Evolutionary conservation across 2,329 filamentous ascomycete genomes (phyloP), one percentile per base, ranked within the genome.

Genomic region (Colletotrichum sp.): DNA sequence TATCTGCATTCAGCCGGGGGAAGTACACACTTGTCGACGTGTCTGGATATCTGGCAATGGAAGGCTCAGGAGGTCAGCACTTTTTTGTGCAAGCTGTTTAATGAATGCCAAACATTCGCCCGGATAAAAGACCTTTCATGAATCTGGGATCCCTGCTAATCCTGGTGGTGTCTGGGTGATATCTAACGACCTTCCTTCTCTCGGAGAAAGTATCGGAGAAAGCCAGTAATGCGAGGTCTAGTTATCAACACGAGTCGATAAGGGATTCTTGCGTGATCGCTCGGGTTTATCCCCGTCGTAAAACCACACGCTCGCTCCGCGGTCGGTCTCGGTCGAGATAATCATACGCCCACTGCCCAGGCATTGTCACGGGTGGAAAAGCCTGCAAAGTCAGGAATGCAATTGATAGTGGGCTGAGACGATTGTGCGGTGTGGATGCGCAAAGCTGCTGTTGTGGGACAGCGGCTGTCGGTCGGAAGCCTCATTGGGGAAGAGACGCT

Each of bases 151-250:
- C 26, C 59, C 32, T 44, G 66, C 18, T 34, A n/a, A 68, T 13
- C n/a, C 44, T 21, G 44, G 2, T 52, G 44, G 44, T 13, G 1
- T 59, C 26, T 57, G 49, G 24, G 28, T 2, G 65, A 32, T 21
- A 55, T 57, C 44, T 28, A 39, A 24, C n/a, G 34, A 28, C n/a
- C 66, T 36, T 16, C 32, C 52, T 24, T 16, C 18, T 59, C 49
- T 60, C 66, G 66, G 66, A 68, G 66, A 68, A 60, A 60, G 66
- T 68, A 39, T 68, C 66, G 66, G 66, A 68, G 66, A 60, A 68
- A 39, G 21, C n/a, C n/a, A 60, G 34, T n/a, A 18, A 12, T 13
- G 26, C 16, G 15, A 12, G 39, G 7, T 26, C 15, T 18, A 26
- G n/a, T 28, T 39, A 36, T 71, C 44, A 28, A 26, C 16, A 12